Evolutionary conservation across 2,329 filamentous ascomycete genomes (phyloP).

Genomic region (Ophiocordyceps polyrhachis-furcata): DNA sequence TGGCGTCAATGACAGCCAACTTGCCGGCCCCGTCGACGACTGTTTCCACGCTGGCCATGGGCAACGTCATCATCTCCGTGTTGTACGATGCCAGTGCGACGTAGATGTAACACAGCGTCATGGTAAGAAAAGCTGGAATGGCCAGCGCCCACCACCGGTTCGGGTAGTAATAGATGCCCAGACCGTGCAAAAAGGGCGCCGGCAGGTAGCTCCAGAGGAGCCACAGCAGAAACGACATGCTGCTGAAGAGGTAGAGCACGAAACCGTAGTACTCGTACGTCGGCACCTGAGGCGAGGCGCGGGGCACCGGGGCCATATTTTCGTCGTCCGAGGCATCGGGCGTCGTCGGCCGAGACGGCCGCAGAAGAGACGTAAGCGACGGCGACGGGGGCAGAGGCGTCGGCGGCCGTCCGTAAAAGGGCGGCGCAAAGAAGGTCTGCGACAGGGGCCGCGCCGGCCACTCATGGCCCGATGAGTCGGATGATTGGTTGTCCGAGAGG

Average conservation of each 20-base stretch:
- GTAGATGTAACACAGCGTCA: slow-evolving; percentile 81
- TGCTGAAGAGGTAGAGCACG: slow-evolving; percentile 82
- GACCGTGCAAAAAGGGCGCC: slow-evolving; percentile 72
- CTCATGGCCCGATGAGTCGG: slow-evolving; percentile 15
- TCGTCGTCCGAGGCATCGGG: slow-evolving; percentile 86
- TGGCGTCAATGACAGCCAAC: slow-evolving; percentile 62
- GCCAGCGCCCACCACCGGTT: slow-evolving; percentile 96
- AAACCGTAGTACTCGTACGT: slow-evolving; percentile 99
- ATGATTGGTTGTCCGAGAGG: slow-evolving; percentile 15
- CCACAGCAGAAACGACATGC: slow-evolving; percentile 57
- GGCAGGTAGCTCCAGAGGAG: slow-evolving; percentile 79
- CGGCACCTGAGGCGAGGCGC: slow-evolving; percentile 82
- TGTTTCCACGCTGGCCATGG: slow-evolving; percentile 64
- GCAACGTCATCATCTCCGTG: slow-evolving; percentile 68
- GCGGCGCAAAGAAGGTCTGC: slow-evolving; percentile 48
- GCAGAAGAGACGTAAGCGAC: slow-evolving; percentile 76
- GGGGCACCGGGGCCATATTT: slow-evolving; percentile 64
- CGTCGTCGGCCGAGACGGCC: slow-evolving; percentile 79
- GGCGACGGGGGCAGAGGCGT: slow-evolving; percentile 86
- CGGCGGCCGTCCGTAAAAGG: slow-evolving; percentile 94
- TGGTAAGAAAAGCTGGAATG: slow-evolving; percentile 76
- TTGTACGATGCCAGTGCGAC: slow-evolving; percentile 85
- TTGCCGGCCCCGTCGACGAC: slow-evolving; percentile 81
- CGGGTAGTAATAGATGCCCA: slow-evolving; percentile 93
- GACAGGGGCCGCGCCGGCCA: slow-evolving; percentile 25